phyloP scores from a whole-genome alignment of 2,329 filamentous ascomycete genomes.

The Ascochyta clinopodiicola region DNA sequence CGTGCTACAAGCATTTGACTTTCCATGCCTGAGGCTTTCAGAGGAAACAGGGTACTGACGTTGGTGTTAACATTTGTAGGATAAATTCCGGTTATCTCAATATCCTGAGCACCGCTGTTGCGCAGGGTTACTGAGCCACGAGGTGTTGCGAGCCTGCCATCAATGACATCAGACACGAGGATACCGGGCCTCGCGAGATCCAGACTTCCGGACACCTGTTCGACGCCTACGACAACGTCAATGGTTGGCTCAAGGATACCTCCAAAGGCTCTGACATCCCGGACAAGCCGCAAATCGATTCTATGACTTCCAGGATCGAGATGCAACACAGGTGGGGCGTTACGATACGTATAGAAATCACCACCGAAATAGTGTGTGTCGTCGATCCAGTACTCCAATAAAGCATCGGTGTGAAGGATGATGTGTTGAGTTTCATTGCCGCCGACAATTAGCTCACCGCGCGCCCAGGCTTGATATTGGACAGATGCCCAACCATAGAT shows the following conservation, averaged over 20 bases:
- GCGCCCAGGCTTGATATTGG: slow-evolving; percentile 65
- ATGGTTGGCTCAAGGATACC: slow-evolving; percentile 57
- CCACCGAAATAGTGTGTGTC: slow-evolving; percentile 62
- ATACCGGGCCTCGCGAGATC: slow-evolving; percentile 46
- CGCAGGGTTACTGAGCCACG: slow-evolving; percentile 58
- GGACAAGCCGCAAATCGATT: slow-evolving; percentile 60
- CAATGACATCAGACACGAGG: slow-evolving; percentile 60
- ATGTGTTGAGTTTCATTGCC: slow-evolving; percentile 45
- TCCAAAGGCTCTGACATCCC: slow-evolving; percentile 65
- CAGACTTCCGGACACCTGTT: slow-evolving; percentile 31
- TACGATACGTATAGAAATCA: slow-evolving; percentile 61
- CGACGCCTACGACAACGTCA: slow-evolving; percentile 45
- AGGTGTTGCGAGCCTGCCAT: slow-evolving; percentile 54
- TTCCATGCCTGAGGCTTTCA: slow-evolving; percentile 8
- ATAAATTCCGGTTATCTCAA: slow-evolving; percentile 45
- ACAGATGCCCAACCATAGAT: slow-evolving; percentile 66
- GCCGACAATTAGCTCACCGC: slow-evolving; percentile 55
- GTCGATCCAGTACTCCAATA: slow-evolving; percentile 63
- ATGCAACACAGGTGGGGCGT: slow-evolving; percentile 58
- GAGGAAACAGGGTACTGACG: slow-evolving; percentile 15
- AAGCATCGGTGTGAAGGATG: slow-evolving; percentile 54
- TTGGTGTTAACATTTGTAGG: slow-evolving; percentile 33
- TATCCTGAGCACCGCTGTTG: slow-evolving; percentile 50
- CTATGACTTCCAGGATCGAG: slow-evolving; percentile 58
- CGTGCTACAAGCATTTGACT: slow-evolving; percentile 22